phyloP scores from a whole-genome alignment of 2,329 filamentous ascomycete genomes.

The Aureobasidium pullulans region DNA sequence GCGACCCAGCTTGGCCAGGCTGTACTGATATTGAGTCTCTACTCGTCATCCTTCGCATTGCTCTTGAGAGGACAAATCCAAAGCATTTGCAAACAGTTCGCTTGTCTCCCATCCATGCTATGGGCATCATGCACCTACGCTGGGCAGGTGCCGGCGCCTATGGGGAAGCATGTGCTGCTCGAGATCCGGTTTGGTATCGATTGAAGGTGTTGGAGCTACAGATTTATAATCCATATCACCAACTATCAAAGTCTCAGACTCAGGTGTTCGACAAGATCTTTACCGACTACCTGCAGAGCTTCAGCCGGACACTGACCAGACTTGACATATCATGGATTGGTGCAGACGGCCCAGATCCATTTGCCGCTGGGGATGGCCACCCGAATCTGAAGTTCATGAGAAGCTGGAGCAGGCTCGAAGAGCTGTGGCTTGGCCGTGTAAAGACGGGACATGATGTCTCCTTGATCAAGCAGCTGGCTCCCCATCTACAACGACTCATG shows the following conservation, averaged over 20 bases:
- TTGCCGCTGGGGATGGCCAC: slow-evolving; percentile 7
- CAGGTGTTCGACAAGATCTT: slow-evolving; percentile 25
- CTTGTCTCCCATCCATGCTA: slow-evolving; percentile 23
- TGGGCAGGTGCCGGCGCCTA: slow-evolving; percentile 25
- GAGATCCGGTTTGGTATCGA: slow-evolving; percentile 20
- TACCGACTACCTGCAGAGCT: slow-evolving; percentile 25
- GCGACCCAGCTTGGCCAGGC: slow-evolving; percentile 25
- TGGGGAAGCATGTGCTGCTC: slow-evolving; percentile 12
- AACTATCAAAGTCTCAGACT: slow-evolving; percentile 20
- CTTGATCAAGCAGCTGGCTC: not conserved
- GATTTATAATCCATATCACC: slow-evolving; percentile 21
- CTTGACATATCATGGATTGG: slow-evolving; percentile 27
- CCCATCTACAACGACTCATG: not conserved
- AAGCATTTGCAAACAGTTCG: slow-evolving; percentile 19
- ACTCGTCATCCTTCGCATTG: slow-evolving; percentile 22
- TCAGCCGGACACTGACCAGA: slow-evolving; percentile 21
- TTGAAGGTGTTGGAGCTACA: slow-evolving; percentile 24
- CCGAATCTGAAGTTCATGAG: not conserved
- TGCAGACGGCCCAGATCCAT: slow-evolving; percentile 23
- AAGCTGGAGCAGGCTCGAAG: not conserved
- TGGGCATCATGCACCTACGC: slow-evolving; percentile 27
- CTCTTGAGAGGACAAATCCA: slow-evolving; percentile 21
- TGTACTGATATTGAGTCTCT: slow-evolving; percentile 21
- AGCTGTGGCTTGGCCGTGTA: not conserved
- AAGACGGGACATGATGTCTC: not conserved